Conservation (phyloP, 208 protist species). For the Sergeia podlipaevii region DNA sequence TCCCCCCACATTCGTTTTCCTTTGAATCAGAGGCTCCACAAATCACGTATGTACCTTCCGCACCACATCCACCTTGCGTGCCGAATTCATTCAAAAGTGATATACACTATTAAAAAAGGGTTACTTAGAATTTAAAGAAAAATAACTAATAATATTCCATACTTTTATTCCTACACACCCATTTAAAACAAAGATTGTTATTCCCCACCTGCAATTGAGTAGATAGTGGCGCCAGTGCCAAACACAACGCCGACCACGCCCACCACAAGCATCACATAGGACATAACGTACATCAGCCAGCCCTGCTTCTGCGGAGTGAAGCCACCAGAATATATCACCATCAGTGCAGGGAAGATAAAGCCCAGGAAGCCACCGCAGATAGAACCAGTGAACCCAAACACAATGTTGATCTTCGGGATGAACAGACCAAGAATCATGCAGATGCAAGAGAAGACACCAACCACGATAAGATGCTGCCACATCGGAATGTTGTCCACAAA, state of each 20-base stretch:
- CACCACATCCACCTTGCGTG: too few species aligned
- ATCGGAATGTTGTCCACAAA: conserved; percentile 46
- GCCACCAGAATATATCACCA: conserved; percentile 57
- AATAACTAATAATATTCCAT: too few species aligned
- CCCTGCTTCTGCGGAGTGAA: conserved; percentile 30
- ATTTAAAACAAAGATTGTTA: too few species aligned
- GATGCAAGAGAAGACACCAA: conserved; percentile 13
- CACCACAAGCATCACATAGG: conserved; percentile 40
- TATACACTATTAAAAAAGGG: too few species aligned
- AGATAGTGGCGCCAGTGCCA: conserved; percentile 34
- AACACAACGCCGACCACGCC: conserved; percentile 38
- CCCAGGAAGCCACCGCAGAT: conserved; percentile 56
- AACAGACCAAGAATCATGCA: conserved; percentile 30
- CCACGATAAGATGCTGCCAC: conserved; percentile 24
- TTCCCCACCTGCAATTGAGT: conserved; percentile 18
- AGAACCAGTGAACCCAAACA: conserved; percentile 39
- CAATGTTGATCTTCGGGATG: conserved; percentile 33
- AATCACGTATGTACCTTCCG: too few species aligned
- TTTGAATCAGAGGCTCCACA: too few species aligned
- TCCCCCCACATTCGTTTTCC: too few species aligned
- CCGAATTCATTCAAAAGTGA: too few species aligned
- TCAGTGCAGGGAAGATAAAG: conserved; percentile 51
- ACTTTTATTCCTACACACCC: too few species aligned
- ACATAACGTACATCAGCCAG: conserved; percentile 33
- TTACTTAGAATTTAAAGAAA: too few species aligned